Evolutionary conservation across 352 stramenopile species (phyloP).

Genomic region (Peronosclerospora sorghi): DNA sequence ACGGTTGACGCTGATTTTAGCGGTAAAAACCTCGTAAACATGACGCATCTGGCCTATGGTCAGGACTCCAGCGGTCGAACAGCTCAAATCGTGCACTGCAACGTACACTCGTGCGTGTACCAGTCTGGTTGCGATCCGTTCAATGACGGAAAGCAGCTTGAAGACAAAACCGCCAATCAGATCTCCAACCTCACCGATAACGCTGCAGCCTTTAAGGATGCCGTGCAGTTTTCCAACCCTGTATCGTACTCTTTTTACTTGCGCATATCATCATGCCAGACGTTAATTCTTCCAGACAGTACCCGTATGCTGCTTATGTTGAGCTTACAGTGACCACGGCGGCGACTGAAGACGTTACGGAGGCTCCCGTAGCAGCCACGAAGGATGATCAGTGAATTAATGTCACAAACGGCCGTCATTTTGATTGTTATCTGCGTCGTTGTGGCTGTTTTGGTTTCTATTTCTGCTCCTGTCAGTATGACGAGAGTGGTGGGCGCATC

Average conservation of each 20-base stretch:
- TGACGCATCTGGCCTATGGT: constrained; percentile 34
- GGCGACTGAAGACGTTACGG: constrained; percentile 8
- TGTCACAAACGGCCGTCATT: constrained; percentile 37
- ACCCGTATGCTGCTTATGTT: constrained; percentile 37
- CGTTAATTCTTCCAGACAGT: constrained; percentile 32
- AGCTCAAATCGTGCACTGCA: constrained; percentile 58
- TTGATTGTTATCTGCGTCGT: constrained; percentile 49
- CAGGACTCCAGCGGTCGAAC: constrained; percentile 18
- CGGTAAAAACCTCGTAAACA: constrained; percentile 31
- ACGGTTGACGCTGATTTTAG: constrained; percentile 35
- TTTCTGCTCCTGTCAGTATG: no score
- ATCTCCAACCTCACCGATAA: constrained; percentile 52
- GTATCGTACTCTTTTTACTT: constrained; percentile 38
- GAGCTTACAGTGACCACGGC: constrained; percentile 27
- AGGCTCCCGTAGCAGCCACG: constrained; percentile 10
- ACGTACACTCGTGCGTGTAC: constrained; percentile 46
- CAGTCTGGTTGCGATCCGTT: constrained; percentile 46
- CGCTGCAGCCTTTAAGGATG: constrained; percentile 21
- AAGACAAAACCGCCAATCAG: constrained; percentile 44
- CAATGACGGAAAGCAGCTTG: constrained; percentile 30
- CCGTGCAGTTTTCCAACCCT: constrained; percentile 22
- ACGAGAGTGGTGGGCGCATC: no score
- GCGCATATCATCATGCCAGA: constrained; percentile 51
- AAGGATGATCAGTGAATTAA: constrained; percentile 10
- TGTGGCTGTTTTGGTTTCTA: constrained; percentile 35